These are phyloP conservation scores for Phytophthora idaei DNA, from an alignment of 352 stramenopile genomes.

Conservation along the genomic window DNA sequence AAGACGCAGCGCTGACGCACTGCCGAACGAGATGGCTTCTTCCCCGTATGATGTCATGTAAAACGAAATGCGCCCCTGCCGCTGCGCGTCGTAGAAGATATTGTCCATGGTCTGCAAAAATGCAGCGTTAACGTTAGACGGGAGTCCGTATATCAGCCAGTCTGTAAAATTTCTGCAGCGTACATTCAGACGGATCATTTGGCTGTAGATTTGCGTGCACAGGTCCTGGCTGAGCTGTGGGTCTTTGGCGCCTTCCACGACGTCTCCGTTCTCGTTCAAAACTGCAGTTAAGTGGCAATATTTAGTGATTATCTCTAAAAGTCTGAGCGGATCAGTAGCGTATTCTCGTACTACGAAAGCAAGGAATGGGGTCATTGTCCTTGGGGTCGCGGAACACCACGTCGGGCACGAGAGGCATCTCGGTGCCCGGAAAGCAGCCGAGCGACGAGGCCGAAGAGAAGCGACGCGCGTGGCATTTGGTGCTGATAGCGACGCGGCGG, in stretches of 20 bases:
- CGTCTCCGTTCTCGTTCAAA: constrained; percentile 82
- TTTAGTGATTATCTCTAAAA: neutral
- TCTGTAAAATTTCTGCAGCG: neutral
- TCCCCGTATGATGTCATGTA: constrained; percentile 96
- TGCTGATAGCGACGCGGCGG: constrained; percentile 4
- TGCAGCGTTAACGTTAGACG: constrained; percentile 15
- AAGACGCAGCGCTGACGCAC: constrained; percentile 88
- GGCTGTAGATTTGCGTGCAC: constrained; percentile 87
- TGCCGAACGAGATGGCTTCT: constrained; percentile 96
- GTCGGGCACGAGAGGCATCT: constrained; percentile 89
- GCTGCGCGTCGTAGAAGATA: constrained; percentile 96
- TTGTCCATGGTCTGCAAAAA: constrained; percentile 94
- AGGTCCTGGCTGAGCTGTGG: constrained; percentile 80
- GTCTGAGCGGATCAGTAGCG: neutral
- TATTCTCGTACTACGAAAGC: constrained; percentile 83
- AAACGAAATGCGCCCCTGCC: constrained; percentile 98
- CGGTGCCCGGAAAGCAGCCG: constrained; percentile 76
- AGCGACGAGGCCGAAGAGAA: constrained; percentile 17
- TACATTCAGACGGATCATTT: constrained; percentile 86
- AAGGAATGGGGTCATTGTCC: constrained; percentile 84
- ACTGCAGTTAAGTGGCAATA: constrained; percentile 49
- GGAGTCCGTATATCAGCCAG: neutral
- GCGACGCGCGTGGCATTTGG: constrained; percentile 3
- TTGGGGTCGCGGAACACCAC: constrained; percentile 90
- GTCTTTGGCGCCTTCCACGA: constrained; percentile 74